Base-by-base conservation (phyloP, 495 filamentous ascomycete species). In the Talaromyces stipitatus region DNA sequence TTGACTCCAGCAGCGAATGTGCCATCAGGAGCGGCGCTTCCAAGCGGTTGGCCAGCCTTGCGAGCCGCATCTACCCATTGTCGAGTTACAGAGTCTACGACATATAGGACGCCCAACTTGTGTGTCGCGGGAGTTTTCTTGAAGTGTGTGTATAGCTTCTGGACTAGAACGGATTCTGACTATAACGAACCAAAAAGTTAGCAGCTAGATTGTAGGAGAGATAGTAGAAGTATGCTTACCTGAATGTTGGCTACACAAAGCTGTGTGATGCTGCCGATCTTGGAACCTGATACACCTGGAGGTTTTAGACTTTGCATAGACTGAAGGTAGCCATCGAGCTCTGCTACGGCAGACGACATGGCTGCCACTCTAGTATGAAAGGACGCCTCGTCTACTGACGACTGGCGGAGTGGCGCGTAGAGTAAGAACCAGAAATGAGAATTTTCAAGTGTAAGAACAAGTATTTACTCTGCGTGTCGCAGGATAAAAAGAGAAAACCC, bases 51-150 rank as follows among this genome's bases (percentile, higher is more conserved):
- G 59, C 89, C 89, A 59, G 86, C 81, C 62, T 84, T 84, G 72
- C 90, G 91, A 60, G 94, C 95, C 70, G 89, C 87, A 71, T 98
- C 92, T 82, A 96, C 83, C 91, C 95, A 98, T 75, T 92, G 90
- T 74, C 94, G 89, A 70, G 91, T 91, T 85, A 98, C 91, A 81
- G 92, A 96, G 82, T 98, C 95, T 95, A 98, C 90, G 77, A 97
- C 91, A 86, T 98, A 98, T 77, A 98, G 86, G 67, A 97, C 91
- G 72, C 94, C 94, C 77, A 98, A 79, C 77, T 98, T 98, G 82
- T 97, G 92, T 68, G 91, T 92, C 65, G 83, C 83, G 47, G 91
- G 92, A 61, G 91, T 85, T 76, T 91, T 96, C 73, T 95, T 96
- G 86, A 97, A 95, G 66, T 96, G 91, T 33, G 90, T 92, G 77